Base-by-base conservation (phyloP, 768 basidiomycete genomes). In the Kwoniella dendrophila region DNA sequence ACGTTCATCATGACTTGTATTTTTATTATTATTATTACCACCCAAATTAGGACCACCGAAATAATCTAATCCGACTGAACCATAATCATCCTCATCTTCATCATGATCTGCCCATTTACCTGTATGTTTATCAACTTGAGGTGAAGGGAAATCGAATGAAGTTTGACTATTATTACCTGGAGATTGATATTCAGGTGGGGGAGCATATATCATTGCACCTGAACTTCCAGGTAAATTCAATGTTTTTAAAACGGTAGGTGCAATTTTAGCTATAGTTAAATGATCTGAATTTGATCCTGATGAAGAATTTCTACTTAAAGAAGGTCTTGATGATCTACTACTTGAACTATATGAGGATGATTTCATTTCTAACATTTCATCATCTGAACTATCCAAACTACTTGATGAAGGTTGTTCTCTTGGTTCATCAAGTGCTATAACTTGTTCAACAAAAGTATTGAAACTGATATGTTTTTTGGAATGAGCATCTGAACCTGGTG, bases 371-470 rank as follows among this genome's bases (percentile, higher is more conserved):
- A 90, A 82, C 32, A 86, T 80, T 48, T 85, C 86, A 2, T 84
- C 83, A 3, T 83, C 83, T 10, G 75, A 72, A 27, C 75, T 76
- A 4, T 70, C 75, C 54, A 63, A 64, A 59, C 53, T 44, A 59
- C 53, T 33, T 51, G 34, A 18, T 8, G 16, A 16, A 32, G n/a
- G 43, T 11, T 18, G 18, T 56, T 65, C n/a, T 71, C 74, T 36
- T 2, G 79, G 76, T 30, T 80, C 78, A 65, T 82, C 81, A 47
- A 82, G 68, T 4, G 81, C 80, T 66, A 99, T 95, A 74, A 86
- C 92, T 77, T 97, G 95, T 78, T 96, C 90, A 38, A 99, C 95
- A 75, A 94, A 96, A 0, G 94, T 95, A 79, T 97, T 98, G 84
- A 98, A 98, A 70, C 85, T 88, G 81, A 98, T 97, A 77, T 96